A percentile compares a stretch with the other conserved stretches of the same genome.
These are phyloP conservation scores for Seminavis robusta DNA, from an alignment of 108 stramenopile genomes.

Conservation along the genomic window DNA sequence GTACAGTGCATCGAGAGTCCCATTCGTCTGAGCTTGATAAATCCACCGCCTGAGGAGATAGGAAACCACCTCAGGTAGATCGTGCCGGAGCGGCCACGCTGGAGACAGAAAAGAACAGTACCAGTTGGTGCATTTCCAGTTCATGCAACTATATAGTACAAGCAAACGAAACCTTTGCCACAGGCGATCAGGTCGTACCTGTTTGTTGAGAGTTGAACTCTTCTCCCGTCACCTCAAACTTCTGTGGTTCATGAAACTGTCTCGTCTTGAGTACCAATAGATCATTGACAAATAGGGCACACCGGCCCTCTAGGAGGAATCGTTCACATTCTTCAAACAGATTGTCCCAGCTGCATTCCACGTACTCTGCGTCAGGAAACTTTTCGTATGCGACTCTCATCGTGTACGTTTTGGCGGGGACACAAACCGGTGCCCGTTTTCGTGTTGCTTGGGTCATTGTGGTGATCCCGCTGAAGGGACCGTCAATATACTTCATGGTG, in stretches of 20 bases:
- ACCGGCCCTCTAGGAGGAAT: not conserved
- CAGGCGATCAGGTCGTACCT: too few species aligned
- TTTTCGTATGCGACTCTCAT: not conserved
- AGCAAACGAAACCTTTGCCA: too few species aligned
- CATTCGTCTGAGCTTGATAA: not conserved
- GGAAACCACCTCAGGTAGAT: not conserved
- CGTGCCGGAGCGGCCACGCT: constrained; percentile 3
- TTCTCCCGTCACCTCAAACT: constrained; percentile 4
- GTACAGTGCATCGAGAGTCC: constrained; percentile 8
- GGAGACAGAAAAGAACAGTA: too few species aligned
- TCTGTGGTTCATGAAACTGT: too few species aligned
- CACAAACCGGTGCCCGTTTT: not conserved
- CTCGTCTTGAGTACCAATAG: too few species aligned
- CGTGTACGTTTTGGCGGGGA: not conserved
- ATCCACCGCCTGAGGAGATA: constrained; percentile 12
- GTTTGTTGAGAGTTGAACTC: not conserved
- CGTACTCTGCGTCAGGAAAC: not conserved
- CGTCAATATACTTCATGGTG: not conserved
- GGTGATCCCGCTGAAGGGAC: not conserved
- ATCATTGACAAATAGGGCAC: too few species aligned
- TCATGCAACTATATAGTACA: too few species aligned
- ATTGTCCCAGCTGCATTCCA: not conserved
- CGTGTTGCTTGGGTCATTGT: constrained; percentile 5
- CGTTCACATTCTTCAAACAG: not conserved
- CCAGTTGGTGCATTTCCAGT: too few species aligned